These are phyloP conservation scores for Saturnispora bothae DNA, from an alignment of 805 yeast species.

Conservation along the genomic window DNA sequence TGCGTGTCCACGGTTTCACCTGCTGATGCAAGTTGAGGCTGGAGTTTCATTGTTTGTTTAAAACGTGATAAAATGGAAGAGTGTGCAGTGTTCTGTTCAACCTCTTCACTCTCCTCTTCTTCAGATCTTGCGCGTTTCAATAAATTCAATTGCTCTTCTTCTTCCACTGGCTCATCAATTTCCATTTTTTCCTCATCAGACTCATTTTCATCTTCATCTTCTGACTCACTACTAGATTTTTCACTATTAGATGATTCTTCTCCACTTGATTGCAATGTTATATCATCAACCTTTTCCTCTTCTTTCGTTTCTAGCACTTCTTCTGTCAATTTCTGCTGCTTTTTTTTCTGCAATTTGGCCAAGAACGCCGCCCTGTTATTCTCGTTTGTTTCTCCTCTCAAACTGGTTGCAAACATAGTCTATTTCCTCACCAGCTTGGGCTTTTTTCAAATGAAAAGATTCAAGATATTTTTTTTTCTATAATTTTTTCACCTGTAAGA, in stretches of 20 bases:
- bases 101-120: conserved; percentile 6
- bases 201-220: conserved; percentile 4
- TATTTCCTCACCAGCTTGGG: too few species aligned
- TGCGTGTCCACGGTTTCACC: conserved; percentile 11
- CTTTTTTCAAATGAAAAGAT: too few species aligned
- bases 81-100: conserved; percentile 24
- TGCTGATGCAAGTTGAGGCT: conserved; percentile 13
- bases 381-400: neutral
- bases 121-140: conserved; percentile 8
- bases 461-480: too few species aligned
- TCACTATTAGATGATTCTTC: conserved; percentile 1
- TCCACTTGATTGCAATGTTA: too few species aligned
- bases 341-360: conserved; percentile 2
- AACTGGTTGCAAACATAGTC: conserved; percentile 6
- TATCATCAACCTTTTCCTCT: conserved; percentile 7
- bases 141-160: conserved; percentile 9
- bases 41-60: conserved; percentile 29
- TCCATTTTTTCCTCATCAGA: conserved; percentile 3
- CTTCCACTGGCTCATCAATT: conserved; percentile 7
- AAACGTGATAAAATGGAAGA: conserved; percentile 44
- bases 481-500: too few species aligned
- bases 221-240: conserved; percentile 17
- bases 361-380: neutral
- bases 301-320: conserved; percentile 1
- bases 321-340: neutral